Evolutionary conservation across 352 stramenopile genomes (phyloP).

Genomic region (Phytophthora tentaculata): DNA sequence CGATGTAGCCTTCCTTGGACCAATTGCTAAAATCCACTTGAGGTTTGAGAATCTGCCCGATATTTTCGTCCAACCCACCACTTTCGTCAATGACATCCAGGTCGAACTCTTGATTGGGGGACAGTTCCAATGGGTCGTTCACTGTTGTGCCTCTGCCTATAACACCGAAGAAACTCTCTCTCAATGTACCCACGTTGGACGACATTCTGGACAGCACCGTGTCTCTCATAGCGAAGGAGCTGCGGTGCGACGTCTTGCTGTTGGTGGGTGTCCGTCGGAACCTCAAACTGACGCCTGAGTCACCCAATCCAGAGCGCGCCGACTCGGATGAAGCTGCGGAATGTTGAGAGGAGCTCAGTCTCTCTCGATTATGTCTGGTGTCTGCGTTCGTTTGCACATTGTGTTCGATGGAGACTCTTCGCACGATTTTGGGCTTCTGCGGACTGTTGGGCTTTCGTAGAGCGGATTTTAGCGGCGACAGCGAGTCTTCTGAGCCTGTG

Average conservation of each 20-base stretch:
- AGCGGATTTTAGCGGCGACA: conserved; percentile 27
- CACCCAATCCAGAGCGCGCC: conserved; percentile 17
- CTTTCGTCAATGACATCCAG: conserved; percentile 81
- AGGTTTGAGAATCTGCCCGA: conserved; percentile 64
- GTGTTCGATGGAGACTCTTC: conserved; percentile 38
- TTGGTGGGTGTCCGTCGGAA: conserved; percentile 37
- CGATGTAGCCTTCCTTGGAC: conserved; percentile 54
- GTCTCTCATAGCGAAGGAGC: conserved; percentile 42
- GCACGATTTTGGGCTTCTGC: conserved; percentile 17
- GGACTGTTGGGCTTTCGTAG: conserved; percentile 21
- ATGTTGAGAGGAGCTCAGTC: conserved; percentile 32
- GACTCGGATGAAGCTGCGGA: conserved; percentile 26
- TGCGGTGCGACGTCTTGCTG: conserved; percentile 46
- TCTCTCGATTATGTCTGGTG: conserved; percentile 11
- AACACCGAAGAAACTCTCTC: conserved; percentile 73
- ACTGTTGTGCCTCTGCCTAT: conserved; percentile 25
- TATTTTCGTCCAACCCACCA: conserved; percentile 63
- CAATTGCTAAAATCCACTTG: conserved; percentile 50
- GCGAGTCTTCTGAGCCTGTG: conserved; percentile 4
- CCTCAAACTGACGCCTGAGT: conserved; percentile 33
- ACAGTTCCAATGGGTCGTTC: conserved; percentile 67
- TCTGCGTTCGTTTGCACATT: conserved; percentile 10
- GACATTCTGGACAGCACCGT: conserved; percentile 52
- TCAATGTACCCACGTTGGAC: conserved; percentile 43
- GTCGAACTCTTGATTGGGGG: conserved; percentile 72